Evolutionary conservation across 306 rosid genomes (phyloP), one percentile per base, ranked within the genome.

Genomic region (Casuarina equisetifolia): DNA sequence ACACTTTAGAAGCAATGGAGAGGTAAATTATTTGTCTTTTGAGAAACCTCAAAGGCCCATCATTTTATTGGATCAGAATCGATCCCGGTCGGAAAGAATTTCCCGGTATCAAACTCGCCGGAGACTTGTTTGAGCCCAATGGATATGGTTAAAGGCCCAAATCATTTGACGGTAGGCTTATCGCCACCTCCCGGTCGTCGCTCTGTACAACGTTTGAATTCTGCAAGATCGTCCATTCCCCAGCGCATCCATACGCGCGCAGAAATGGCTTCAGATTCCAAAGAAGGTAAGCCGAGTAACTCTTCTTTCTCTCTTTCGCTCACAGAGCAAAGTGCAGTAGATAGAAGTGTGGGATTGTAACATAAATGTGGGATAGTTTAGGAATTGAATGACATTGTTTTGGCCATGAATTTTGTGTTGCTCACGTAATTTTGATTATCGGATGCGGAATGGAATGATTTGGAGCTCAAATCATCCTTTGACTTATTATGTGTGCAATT

Each of bases 221-320:
- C 51, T 48, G 51, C 51, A 48, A 48, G 12, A 48, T 8, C 51
- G 7, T 44, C 6, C 32, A 25, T 25, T 25, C 32, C 32, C 32
- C 32, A 1, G 32, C 1, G 32, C 32, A 25, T 25, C 32, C 32
- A 25, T 25, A 25, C 32, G 32, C 32, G 32, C 32, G 42, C 71
- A 45, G 63, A 74, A 70, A 93, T 89, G 95, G 85, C 86, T 4
- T 85, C 91, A 48, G 71, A 90, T 53, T 61, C 85, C 58, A 68
- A 82, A 74, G 74, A 79, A 66, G 86, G 78, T 7, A 73, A 83
- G 44, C 84, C 68, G 50, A 74, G 95, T 91, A 74, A 54, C 74
- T 73, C 46, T 80, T 45, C 64, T 44, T 69, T 68, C 58, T 75
- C 46, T 73, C 59, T n/a, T 7, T 17, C 11, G 9, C 62, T 73